Evolutionary conservation across 768 basidiomycete genomes (phyloP).

Genomic region (Rhodotorula diobovata): DNA sequence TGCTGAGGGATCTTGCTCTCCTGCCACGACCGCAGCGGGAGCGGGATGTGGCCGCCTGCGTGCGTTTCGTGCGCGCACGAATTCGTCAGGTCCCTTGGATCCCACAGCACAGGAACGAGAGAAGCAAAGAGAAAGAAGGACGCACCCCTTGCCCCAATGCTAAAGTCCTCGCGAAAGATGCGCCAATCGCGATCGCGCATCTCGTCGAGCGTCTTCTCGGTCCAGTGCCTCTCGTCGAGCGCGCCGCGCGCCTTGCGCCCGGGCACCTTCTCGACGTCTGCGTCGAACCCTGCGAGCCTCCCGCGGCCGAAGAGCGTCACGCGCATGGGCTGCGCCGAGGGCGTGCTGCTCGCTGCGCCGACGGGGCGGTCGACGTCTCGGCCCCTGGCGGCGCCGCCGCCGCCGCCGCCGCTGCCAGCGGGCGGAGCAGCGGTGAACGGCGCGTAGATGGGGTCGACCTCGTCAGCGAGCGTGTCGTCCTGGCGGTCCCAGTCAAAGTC

Average conservation of each 20-base stretch:
- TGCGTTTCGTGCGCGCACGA: too few species aligned
- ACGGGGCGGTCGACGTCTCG: slow-evolving; percentile 70
- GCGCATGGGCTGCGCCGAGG: slow-evolving; percentile 9
- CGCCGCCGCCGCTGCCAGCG: not conserved
- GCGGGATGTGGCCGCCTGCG: slow-evolving; percentile 83
- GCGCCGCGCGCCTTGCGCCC: slow-evolving; percentile 77
- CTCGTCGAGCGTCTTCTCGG: slow-evolving; percentile 81
- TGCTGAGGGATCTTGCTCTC: slow-evolving; percentile 76
- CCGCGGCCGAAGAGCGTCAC: slow-evolving; percentile 21
- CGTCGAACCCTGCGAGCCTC: slow-evolving; percentile 21
- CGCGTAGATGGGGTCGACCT: slow-evolving; percentile 44
- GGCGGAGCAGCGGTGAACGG: slow-evolving; percentile 19
- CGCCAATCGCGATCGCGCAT: slow-evolving; percentile 99
- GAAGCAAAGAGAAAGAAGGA: slow-evolving; percentile 18
- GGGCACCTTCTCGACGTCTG: slow-evolving; percentile 44
- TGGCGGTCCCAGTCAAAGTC: slow-evolving; percentile 99
- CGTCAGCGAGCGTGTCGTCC: slow-evolving; percentile 74
- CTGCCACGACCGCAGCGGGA: slow-evolving; percentile 84
- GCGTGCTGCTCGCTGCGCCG: not conserved
- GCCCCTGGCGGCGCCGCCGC: not conserved
- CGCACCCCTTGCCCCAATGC: slow-evolving; percentile 82
- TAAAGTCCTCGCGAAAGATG: slow-evolving; percentile 98
- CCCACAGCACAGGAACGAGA: too few species aligned
- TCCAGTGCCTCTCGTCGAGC: slow-evolving; percentile 94
- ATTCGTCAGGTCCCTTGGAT: too few species aligned